These are phyloP conservation scores for Kandelia obovata DNA, from an alignment of 345 rosid species.

Conservation along the genomic window DNA sequence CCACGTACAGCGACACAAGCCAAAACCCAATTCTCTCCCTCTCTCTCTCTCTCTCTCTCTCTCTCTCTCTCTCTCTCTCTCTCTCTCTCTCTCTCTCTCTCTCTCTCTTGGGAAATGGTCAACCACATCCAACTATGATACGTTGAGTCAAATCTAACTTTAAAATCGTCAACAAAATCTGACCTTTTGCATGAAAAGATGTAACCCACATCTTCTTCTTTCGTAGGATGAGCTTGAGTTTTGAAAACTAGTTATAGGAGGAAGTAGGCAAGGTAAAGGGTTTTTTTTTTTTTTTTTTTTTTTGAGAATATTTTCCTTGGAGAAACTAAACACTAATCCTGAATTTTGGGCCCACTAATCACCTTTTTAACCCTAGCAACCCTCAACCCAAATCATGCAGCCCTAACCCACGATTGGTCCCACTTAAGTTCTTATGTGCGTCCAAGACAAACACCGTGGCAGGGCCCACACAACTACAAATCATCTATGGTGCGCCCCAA, in stretches of 20 bases:
- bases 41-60: neutral
- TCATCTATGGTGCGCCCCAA: slow-evolving; percentile 52
- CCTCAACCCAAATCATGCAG: slow-evolving; percentile 29
- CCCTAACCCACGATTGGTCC: slow-evolving; percentile 32
- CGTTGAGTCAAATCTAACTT: slow-evolving; percentile 33
- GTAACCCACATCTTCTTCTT: slow-evolving; percentile 24
- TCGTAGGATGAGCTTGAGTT: slow-evolving; percentile 1
- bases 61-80: slow-evolving; percentile 3
- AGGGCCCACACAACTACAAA: slow-evolving; percentile 44
- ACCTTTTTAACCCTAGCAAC: slow-evolving; percentile 8
- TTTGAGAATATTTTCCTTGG: neutral
- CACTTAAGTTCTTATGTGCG: slow-evolving; percentile 28
- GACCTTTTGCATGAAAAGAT: slow-evolving; percentile 38
- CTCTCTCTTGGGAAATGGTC: slow-evolving; percentile 26
- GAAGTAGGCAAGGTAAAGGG: neutral
- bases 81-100: slow-evolving; percentile 7
- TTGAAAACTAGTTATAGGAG: neutral
- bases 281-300: too few relatives aligned
- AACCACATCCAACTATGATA: slow-evolving; percentile 32
- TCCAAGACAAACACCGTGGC: slow-evolving; percentile 49
- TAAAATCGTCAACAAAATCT: slow-evolving; percentile 27
- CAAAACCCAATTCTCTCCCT: neutral
- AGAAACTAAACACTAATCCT: slow-evolving; percentile 8
- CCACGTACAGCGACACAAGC: slow-evolving; percentile 10
- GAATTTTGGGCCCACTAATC: slow-evolving; percentile 24